Base-by-base conservation (phyloP, 345 rosid species). In the Microcos paniculata region DNA sequence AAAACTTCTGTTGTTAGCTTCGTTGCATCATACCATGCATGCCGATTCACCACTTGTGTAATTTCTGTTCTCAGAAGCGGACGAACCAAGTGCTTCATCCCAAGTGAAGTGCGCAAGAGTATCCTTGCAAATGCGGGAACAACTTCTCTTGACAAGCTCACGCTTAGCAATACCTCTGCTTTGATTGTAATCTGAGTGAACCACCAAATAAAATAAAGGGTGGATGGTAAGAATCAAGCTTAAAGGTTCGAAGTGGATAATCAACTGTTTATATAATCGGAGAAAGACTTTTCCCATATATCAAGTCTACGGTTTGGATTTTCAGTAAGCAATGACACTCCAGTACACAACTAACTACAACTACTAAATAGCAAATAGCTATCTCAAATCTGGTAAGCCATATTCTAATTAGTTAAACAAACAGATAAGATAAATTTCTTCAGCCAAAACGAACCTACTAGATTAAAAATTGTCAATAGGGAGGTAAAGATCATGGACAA, bases 11-110 rank as follows among this genome's bases (percentile, higher is more conserved):
- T 61, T 31, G 98, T 90, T 76, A 93, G 80, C 86, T 93, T 91
- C 76, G 93, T 75, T 53, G 93, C 88, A 80, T 95, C 97, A 81
- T 92, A 88, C 99, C 99, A 95, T 48, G 99, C 97, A 52, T 93
- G 91, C 33, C 94, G 90, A 78, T 93, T 91, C 77, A 95, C 99
- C 77, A 95, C 93, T 79, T 95, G 97, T 79, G 92, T 86, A 75
- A n/a, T n/a, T n/a, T n/a, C n/a, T n/a, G n/a, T n/a, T n/a, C n/a
- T n/a, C n/a, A n/a, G n/a, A 95, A 95, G 84, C 16, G 98, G 92
- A 19, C 95, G 93, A 70, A 94, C 95, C 85, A 94, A 87, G 87
- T 94, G 97, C 85, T 92, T 94, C 89, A 89, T 94, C 79, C 97
- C 97, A 66, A 94, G 93, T 70, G 97, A 84, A 73, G 95, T 92